Evolutionary conservation across 1,284 basidiomycete genomes (phyloP).

Genomic region (Calocybe gambosa): DNA sequence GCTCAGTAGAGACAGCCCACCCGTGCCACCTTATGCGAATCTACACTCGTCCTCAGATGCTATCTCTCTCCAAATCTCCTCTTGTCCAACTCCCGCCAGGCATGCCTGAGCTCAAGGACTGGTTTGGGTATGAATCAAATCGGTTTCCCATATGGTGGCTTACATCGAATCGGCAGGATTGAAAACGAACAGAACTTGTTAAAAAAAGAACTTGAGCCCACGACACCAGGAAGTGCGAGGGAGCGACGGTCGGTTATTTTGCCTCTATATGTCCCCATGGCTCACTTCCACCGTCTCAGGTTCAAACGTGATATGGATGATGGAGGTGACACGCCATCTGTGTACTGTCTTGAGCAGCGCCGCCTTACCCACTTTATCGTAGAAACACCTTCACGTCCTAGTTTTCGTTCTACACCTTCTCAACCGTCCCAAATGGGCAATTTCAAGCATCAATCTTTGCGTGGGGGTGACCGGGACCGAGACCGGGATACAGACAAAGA

Average conservation of each 20-base stretch:
- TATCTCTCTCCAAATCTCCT: constrained; percentile 70
- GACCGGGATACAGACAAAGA: constrained; percentile 49
- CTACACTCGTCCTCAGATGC: constrained; percentile 63
- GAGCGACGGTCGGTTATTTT: constrained; percentile 48
- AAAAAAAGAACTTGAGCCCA: constrained; percentile 63
- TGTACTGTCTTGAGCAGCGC: constrained; percentile 1
- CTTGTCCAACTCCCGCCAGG: constrained; percentile 62
- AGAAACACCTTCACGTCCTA: constrained; percentile 55
- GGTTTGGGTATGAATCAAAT: constrained; percentile 70
- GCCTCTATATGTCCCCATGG: constrained; percentile 2
- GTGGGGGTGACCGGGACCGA: constrained; percentile 56
- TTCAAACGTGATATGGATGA: constrained; percentile 74
- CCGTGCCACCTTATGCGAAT: constrained; percentile 42
- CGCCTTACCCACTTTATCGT: constrained; percentile 14
- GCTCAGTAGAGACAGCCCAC: constrained; percentile 21
- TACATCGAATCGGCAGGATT: constrained; percentile 30
- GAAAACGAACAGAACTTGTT: constrained; percentile 53
- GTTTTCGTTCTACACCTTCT: constrained; percentile 64
- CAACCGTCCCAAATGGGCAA: constrained; percentile 87
- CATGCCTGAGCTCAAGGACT: constrained; percentile 79
- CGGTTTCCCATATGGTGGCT: constrained; percentile 16
- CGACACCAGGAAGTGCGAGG: constrained; percentile 46
- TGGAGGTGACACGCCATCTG: constrained; percentile 38
- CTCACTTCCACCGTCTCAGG: constrained; percentile 31
- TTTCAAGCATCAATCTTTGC: constrained; percentile 78